Percentiles rank a stretch among this genome's conserved stretches.
These are phyloP conservation scores for Euphorbia lathyris DNA, from an alignment of 345 rosid species.

Conservation along the genomic window DNA sequence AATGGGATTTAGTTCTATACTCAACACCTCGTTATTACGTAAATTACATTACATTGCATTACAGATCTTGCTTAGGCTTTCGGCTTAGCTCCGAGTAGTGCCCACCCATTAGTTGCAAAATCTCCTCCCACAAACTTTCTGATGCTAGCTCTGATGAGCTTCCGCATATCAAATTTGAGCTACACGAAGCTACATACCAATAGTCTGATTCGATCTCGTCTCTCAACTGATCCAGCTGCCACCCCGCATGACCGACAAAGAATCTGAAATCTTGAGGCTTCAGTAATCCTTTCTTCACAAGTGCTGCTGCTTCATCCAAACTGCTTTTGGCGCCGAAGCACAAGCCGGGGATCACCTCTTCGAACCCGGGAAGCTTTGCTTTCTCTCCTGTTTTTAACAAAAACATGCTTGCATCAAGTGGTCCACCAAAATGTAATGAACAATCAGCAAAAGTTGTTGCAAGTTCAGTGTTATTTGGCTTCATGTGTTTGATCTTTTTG, in stretches of 20 bases:
- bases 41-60: neutral
- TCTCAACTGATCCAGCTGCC: slow-evolving; percentile 88
- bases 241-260: slow-evolving; percentile 88
- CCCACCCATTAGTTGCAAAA: slow-evolving; percentile 90
- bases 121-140: slow-evolving; percentile 81
- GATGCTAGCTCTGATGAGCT: slow-evolving; percentile 41
- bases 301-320: slow-evolving; percentile 73
- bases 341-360: slow-evolving; percentile 78
- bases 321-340: slow-evolving; percentile 75
- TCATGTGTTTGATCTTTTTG: slow-evolving; percentile 72
- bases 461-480: slow-evolving; percentile 63
- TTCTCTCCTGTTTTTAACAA: slow-evolving; percentile 52
- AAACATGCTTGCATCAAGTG: slow-evolving; percentile 86
- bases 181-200: slow-evolving; percentile 87
- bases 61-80: slow-evolving; percentile 79
- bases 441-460: slow-evolving; percentile 81
- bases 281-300: slow-evolving; percentile 71
- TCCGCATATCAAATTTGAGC: slow-evolving; percentile 65
- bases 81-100: slow-evolving; percentile 83
- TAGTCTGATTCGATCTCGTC: slow-evolving; percentile 78
- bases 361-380: slow-evolving; percentile 59
- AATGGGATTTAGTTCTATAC: too few species aligned
- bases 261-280: slow-evolving; percentile 81
- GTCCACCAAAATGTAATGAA: slow-evolving; percentile 83
- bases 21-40: slow-evolving; percentile 17